These are phyloP conservation scores for Monascus purpureus DNA, from an alignment of 495 filamentous ascomycete species.

Conservation along the genomic window DNA sequence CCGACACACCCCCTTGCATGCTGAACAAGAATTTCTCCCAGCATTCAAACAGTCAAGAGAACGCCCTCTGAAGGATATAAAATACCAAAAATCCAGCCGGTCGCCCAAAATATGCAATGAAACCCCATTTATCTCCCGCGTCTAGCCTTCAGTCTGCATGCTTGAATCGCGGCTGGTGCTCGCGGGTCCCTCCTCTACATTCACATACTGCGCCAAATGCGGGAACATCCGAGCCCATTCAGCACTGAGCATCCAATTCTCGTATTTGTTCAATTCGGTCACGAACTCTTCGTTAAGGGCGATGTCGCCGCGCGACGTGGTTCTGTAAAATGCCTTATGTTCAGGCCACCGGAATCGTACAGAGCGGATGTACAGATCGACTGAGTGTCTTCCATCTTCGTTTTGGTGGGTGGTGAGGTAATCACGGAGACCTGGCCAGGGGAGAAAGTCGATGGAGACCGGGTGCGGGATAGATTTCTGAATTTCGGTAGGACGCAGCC, in stretches of 20 bases:
- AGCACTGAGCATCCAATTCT: neutral
- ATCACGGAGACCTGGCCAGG: constrained; percentile 12
- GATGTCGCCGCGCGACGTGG: neutral
- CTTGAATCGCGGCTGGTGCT: no score
- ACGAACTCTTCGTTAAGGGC: neutral
- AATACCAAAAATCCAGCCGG: no score
- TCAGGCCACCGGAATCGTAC: neutral
- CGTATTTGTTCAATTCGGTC: neutral
- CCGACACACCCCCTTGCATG: no score
- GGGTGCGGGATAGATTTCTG: constrained; percentile 1
- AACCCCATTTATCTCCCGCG: no score
- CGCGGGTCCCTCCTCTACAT: neutral
- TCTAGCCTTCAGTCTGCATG: no score
- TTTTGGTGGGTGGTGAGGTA: constrained; percentile 6
- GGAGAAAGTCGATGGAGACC: constrained; percentile 12
- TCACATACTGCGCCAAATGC: neutral
- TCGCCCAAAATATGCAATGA: no score
- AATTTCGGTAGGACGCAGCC: constrained; percentile 1
- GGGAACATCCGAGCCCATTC: neutral
- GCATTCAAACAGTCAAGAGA: no score
- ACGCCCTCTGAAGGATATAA: no score
- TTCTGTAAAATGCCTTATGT: neutral
- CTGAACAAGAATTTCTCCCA: no score
- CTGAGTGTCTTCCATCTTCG: neutral
- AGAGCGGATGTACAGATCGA: neutral